These are phyloP conservation scores for Opeltia flavorubescens DNA, from an alignment of 495 filamentous ascomycete species.

Conservation along the genomic window DNA sequence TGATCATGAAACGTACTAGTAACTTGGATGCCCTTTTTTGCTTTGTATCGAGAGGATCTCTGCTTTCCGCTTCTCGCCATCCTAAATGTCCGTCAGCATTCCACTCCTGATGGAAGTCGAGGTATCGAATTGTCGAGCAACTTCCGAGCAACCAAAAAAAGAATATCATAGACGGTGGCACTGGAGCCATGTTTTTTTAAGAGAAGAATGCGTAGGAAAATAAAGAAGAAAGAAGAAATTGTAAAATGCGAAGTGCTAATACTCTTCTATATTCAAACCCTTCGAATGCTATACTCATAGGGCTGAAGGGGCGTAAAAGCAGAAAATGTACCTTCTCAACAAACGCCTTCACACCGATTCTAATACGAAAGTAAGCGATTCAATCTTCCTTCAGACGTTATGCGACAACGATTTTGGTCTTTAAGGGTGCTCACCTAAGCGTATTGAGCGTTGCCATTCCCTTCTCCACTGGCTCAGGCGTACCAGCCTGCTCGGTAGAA, in stretches of 20 bases:
- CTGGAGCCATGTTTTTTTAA: no score
- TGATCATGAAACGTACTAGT: slow-evolving; percentile 40
- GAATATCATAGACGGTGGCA: no score
- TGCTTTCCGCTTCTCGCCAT: slow-evolving; percentile 75
- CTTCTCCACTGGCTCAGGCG: slow-evolving; percentile 54
- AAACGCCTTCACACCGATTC: slow-evolving; percentile 59
- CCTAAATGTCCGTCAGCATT: slow-evolving; percentile 29
- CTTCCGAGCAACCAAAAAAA: no score
- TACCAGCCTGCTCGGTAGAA: slow-evolving; percentile 34
- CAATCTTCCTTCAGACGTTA: background rate
- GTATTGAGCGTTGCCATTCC: slow-evolving; percentile 68
- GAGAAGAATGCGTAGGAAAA: slow-evolving; percentile 4
- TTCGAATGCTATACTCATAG: slow-evolving; percentile 1
- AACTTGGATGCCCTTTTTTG: slow-evolving; percentile 68
- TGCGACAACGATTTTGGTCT: slow-evolving; percentile 4
- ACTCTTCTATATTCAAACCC: background rate
- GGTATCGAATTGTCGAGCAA: no score
- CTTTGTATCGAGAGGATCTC: slow-evolving; percentile 84
- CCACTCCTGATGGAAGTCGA: no score
- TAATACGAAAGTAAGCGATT: slow-evolving; percentile 28
- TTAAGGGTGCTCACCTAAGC: slow-evolving; percentile 41
- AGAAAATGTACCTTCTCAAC: slow-evolving; percentile 46
- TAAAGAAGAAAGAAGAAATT: slow-evolving; percentile 9
- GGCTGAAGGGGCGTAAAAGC: background rate
- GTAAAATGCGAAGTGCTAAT: background rate